phyloP scores from a whole-genome alignment of 306 rosid species.

The Vigna trinervia region DNA sequence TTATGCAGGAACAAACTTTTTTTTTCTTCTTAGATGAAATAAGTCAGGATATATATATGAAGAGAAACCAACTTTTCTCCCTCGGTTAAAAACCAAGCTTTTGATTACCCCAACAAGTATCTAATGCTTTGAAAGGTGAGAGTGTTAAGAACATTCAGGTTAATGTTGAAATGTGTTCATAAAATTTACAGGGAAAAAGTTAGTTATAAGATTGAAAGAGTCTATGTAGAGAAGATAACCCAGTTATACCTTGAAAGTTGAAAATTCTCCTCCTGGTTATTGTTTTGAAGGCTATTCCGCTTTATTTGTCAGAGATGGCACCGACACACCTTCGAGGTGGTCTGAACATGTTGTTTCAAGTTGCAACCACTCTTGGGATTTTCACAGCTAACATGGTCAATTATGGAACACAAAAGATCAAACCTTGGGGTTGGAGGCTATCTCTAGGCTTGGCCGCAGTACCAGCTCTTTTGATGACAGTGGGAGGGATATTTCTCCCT shows the following conservation, averaged over 20 bases:
- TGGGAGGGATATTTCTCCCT: conserved; percentile 82
- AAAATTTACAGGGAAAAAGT: conserved; percentile 25
- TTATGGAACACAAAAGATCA: conserved; percentile 79
- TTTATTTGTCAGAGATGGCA: conserved; percentile 94
- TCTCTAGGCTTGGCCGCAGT: conserved; percentile 82
- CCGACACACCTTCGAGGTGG: conserved; percentile 93
- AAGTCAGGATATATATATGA: neutral
- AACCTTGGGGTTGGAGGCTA: conserved; percentile 94
- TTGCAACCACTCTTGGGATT: conserved; percentile 88
- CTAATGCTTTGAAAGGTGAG: neutral
- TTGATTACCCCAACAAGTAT: conserved; percentile 21
- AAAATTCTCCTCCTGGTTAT: conserved; percentile 35
- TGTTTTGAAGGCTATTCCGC: conserved; percentile 83
- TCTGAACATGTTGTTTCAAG: conserved; percentile 93
- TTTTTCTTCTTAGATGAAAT: neutral
- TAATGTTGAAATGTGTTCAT: neutral
- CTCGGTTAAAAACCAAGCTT: conserved; percentile 13
- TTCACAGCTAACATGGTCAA: conserved; percentile 92
- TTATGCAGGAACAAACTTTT: neutral
- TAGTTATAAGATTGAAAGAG: conserved; percentile 39
- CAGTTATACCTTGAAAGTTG: conserved; percentile 32
- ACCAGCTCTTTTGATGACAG: conserved; percentile 78
- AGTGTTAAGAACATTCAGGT: neutral
- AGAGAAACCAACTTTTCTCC: neutral
- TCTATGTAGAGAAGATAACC: conserved; percentile 36